Percentiles rank a stretch among this genome's conserved stretches.
phyloP scores from a whole-genome alignment of 2,329 filamentous ascomycete species.

The Colletotrichum sp. region DNA sequence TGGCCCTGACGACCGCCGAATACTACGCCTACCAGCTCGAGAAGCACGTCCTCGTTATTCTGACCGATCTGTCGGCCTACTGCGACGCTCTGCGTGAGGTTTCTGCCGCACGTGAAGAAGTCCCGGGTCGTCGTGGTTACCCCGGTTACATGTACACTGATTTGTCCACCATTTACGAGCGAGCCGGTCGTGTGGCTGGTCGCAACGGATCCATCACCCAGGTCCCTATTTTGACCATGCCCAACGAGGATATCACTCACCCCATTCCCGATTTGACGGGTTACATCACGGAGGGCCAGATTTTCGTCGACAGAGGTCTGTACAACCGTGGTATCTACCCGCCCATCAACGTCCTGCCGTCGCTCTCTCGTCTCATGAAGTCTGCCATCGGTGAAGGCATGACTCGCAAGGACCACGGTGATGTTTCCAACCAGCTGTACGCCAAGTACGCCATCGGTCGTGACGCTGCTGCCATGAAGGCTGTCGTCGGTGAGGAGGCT shows the following conservation, averaged over 20 bases:
- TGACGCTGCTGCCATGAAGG: slow-evolving; percentile 98
- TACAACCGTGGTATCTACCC: slow-evolving; percentile 98
- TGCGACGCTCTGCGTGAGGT: slow-evolving; percentile 99
- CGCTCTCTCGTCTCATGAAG: slow-evolving; percentile 99
- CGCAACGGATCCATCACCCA: slow-evolving; percentile 99
- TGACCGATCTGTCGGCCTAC: slow-evolving; percentile 97
- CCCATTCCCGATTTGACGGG: slow-evolving; percentile 98
- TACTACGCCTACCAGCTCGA: slow-evolving; percentile 99
- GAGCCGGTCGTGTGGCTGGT: slow-evolving; percentile 94
- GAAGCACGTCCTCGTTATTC: slow-evolving; percentile 98
- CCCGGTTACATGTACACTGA: slow-evolving; percentile 99
- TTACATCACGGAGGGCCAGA: slow-evolving; percentile 99
- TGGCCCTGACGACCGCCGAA: slow-evolving; percentile 96
- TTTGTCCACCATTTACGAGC: slow-evolving; percentile 99
- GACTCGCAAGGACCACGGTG: slow-evolving; percentile 95
- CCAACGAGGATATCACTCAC: slow-evolving; percentile 99
- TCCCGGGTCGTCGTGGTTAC: slow-evolving; percentile 98
- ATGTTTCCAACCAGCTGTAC: slow-evolving; percentile 99
- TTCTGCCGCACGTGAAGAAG: slow-evolving; percentile 96
- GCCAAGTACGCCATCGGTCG: slow-evolving; percentile 99
- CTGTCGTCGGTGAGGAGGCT: slow-evolving; percentile 97
- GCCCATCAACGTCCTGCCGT: slow-evolving; percentile 97
- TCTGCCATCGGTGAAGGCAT: slow-evolving; percentile 97
- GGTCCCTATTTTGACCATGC: slow-evolving; percentile 99
- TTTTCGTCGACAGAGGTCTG: slow-evolving; percentile 93